Base-by-base conservation (phyloP, 2,329 filamentous ascomycete species). In the Aspergillus fijiensis region DNA sequence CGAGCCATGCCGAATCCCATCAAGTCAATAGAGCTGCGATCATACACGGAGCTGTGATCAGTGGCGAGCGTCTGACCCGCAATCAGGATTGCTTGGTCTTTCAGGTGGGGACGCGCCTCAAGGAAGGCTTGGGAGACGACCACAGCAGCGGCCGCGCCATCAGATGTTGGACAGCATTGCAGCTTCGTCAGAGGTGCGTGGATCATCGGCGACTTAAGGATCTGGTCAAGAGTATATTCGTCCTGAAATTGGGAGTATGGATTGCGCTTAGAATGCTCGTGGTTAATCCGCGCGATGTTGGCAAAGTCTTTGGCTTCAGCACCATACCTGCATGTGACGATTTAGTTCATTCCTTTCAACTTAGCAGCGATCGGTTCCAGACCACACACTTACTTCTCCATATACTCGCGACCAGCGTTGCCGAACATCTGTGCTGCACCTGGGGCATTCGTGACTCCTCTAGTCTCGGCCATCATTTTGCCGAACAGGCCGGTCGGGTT, bases 241-340 rank as follows among this genome's bases (percentile, higher is more conserved):
- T 96, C 87, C 71, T 89, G 89, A 83, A 99, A 98, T 78, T 98
- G 94, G n/a, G 92, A 94, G 83, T 99, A 99, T 10, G 94, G 94
- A 82, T 98, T 98, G 67, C 89, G 86, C 75, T 89, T 89, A 23
- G 89, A 93, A 84, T 99, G 95, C 64, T 88, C 88, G 78, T 98
- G 94, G 82, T 96, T 98, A 74, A 98, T 79, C 67, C 94, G 88
- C 10, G 87, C 94, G 72, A 98, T 97, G 80, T 98, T 94, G 35
- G 91, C 94, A 77, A 98, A 97, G 81, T 98, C 94, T 68, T 90
- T 88, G 11, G 84, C 73, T 70, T 83, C 90, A 60, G 94, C 95
- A 58, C 93, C 94, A 76, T 91, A 92, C 71, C 89, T 91, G 53
- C 23, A 55, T 9, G 10, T 12, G 45, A 12, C 55, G 5, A 51